Percentiles rank a stretch among this genome's conserved stretches.
Conservation (phyloP, 2,329 filamentous ascomycete genomes). For the Oidium heveae region DNA sequence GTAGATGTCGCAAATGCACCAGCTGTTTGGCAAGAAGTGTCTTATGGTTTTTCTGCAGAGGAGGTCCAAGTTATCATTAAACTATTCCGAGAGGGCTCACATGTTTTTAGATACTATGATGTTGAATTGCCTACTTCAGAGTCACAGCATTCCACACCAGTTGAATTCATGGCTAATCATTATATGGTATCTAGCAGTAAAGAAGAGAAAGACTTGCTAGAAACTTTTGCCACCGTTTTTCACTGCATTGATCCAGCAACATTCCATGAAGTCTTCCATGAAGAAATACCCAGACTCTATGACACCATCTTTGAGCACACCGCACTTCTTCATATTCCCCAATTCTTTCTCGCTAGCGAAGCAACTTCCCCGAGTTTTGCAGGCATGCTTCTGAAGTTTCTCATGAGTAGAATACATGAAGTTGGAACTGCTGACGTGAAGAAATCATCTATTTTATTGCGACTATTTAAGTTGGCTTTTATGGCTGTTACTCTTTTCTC, state of each 20-base stretch:
- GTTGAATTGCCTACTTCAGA: slow-evolving; percentile 56
- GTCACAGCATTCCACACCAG: slow-evolving; percentile 50
- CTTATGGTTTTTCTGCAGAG: slow-evolving; percentile 88
- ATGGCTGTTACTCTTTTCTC: slow-evolving; percentile 98
- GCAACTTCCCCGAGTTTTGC: slow-evolving; percentile 94
- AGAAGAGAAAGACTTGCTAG: slow-evolving; percentile 90
- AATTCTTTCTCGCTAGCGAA: slow-evolving; percentile 97
- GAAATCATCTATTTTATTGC: slow-evolving; percentile 74
- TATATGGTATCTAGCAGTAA: slow-evolving; percentile 86
- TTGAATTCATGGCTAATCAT: slow-evolving; percentile 82
- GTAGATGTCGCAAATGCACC: slow-evolving; percentile 62
- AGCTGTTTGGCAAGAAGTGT: slow-evolving; percentile 81
- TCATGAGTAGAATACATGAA: slow-evolving; percentile 91
- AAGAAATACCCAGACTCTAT: slow-evolving; percentile 89
- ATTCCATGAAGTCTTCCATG: slow-evolving; percentile 95
- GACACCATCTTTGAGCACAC: slow-evolving; percentile 97
- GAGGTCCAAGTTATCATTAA: slow-evolving; percentile 94
- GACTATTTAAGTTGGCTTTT: slow-evolving; percentile 93
- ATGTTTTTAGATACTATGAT: slow-evolving; percentile 92
- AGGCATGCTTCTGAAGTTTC: slow-evolving; percentile 87
- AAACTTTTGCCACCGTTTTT: slow-evolving; percentile 95
- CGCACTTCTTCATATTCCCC: slow-evolving; percentile 76
- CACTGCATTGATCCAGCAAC: slow-evolving; percentile 96
- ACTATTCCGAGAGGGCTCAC: slow-evolving; percentile 85
- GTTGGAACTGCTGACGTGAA: slow-evolving; percentile 80